Percentiles rank a stretch among this genome's conserved stretches.
phyloP scores from a whole-genome alignment of 73 alveolate species.

The Stentor coeruleus region DNA sequence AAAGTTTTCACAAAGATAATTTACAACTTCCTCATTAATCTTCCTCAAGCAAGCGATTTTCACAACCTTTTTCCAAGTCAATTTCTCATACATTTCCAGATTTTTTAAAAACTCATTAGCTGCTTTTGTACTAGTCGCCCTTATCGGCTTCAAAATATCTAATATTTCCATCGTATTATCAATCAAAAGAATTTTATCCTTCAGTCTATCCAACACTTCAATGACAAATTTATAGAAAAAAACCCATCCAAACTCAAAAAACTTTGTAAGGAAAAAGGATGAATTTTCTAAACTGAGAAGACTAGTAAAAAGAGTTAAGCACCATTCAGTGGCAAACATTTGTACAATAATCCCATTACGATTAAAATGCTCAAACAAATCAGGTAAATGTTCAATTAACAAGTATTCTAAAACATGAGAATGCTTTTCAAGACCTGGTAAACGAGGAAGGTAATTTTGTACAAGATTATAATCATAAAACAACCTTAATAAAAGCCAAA shows the following conservation, averaged over 20 bases:
- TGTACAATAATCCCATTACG: neutral
- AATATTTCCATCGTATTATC: neutral
- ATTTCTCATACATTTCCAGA: constrained; percentile 2
- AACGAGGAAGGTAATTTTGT: neutral
- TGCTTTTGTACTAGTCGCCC: neutral
- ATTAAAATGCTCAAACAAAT: neutral
- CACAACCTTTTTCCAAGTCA: constrained; percentile 15
- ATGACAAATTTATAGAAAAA: neutral
- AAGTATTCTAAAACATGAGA: neutral
- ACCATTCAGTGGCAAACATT: constrained; percentile 19
- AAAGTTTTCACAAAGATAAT: neutral
- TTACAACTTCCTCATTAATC: neutral
- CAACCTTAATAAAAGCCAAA: neutral
- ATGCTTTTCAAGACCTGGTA: constrained; percentile 17
- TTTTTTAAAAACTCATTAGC: neutral
- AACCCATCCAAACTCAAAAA: neutral
- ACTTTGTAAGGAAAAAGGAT: neutral
- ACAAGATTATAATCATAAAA: neutral
- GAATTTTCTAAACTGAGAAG: neutral
- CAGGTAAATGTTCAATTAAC: constrained; percentile 10
- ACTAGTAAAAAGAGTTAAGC: neutral
- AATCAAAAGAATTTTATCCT: neutral
- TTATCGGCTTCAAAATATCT: neutral
- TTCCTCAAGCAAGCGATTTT: neutral
- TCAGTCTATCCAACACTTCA: constrained; percentile 7